Conservation (phyloP, 2,329 filamentous ascomycete species). For the Xylaria digitata region DNA sequence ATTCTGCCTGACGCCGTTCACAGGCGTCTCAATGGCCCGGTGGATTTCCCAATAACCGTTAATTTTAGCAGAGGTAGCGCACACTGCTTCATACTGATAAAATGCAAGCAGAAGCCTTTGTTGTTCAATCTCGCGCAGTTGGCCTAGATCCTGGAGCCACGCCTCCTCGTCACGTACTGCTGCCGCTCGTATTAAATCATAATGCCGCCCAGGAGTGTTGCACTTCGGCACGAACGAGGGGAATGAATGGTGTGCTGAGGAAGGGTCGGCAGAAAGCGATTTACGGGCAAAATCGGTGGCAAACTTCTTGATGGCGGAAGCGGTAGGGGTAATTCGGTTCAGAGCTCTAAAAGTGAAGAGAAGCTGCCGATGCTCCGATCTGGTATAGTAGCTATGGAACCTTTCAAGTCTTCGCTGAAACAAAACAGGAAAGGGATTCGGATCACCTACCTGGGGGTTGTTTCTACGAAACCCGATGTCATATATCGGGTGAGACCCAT, state of each 20-base stretch:
- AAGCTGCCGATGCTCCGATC: neutral
- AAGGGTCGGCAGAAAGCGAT: neutral
- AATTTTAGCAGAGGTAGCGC: conserved; percentile 13
- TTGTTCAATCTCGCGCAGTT: conserved; percentile 17
- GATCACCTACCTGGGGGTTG: neutral
- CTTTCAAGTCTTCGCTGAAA: neutral
- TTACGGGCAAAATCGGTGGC: conserved; percentile 19
- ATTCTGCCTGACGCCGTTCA: neutral
- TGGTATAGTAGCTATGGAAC: conserved; percentile 7
- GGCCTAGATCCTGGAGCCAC: neutral
- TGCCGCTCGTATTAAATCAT: neutral
- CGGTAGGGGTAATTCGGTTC: neutral
- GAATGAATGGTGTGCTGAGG: neutral
- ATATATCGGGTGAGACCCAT: conserved; percentile 4
- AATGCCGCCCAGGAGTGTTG: neutral
- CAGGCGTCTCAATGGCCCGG: neutral
- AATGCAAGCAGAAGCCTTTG: conserved; percentile 22
- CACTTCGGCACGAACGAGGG: neutral
- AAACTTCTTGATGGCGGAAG: neutral
- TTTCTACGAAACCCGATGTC: neutral
- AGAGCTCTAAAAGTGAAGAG: conserved; percentile 12
- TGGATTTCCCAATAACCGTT: conserved; percentile 23
- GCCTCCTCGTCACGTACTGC: neutral
- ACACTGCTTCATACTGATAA: conserved; percentile 21
- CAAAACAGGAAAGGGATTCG: neutral